Evolutionary conservation across 169 alveolate genomes (phyloP), one percentile per base, ranked within the genome.

Genomic region (Plasmodium vinckei): DNA sequence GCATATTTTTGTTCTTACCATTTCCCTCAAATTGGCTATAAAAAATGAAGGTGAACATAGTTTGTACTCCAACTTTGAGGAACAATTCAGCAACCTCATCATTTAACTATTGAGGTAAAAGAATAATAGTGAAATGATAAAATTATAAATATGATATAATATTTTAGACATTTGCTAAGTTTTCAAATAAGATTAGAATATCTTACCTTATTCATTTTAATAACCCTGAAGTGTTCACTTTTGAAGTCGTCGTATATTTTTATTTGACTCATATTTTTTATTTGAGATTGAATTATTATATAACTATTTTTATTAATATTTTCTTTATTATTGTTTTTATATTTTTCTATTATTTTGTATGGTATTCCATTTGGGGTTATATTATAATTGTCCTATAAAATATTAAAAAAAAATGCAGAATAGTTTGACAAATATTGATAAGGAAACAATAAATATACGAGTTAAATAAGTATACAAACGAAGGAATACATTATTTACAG

Each of bases 231-330:
- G 19, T 47, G 47, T n/a, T 17, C 27, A 53, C 13, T 42, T 47
- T 49, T 42, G 46, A 75, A 75, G 63, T 75, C 75, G 33, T 75
- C 42, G 13, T 53, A 13, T 54, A 63, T 6, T 13, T 47, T 23
- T 9, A 47, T 63, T 49, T 47, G 56, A 19, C 63, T 23, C 39
- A 75, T 49, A 46, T 56, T 61, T 23, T 68, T 19, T 44, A 75
- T 75, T 63, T 75, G 42, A 5, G 88, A 75, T 63, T 75, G 88
- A 56, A 75, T 68, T 23, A 75, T 19, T 13, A 64, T 44, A 42
- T 61, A 75, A 42, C 53, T 51, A 51, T 25, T 61, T 75, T 68
- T 47, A 21, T 63, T 63, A n/a, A 75, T 23, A 49, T 67, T 56
- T 63, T 46, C 6, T 1, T 63, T 64, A 12, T 17, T 39, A n/a